These are phyloP conservation scores for Niebla homalea DNA, from an alignment of 495 filamentous ascomycete species.

Conservation along the genomic window DNA sequence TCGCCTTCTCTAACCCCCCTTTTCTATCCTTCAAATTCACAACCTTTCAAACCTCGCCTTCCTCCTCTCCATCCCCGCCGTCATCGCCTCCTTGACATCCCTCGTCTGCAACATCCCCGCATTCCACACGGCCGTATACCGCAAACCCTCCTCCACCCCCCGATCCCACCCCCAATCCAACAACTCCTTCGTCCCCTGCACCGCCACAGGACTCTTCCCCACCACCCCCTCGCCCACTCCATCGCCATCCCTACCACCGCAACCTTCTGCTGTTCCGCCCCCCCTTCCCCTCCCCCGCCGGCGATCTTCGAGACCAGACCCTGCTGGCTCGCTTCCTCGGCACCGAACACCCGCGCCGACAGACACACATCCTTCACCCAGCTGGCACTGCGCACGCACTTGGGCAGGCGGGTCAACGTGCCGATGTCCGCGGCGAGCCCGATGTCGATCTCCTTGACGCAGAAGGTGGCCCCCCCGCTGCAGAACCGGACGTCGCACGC, in stretches of 20 bases:
- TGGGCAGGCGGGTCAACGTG: constrained; percentile 73
- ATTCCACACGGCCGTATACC: constrained; percentile 84
- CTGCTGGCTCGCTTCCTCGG: constrained; percentile 65
- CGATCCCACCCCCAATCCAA: constrained; percentile 78
- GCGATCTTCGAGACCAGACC: constrained; percentile 72
- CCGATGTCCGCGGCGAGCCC: constrained; percentile 90
- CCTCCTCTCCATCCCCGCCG: constrained; percentile 64
- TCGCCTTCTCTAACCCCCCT: background rate
- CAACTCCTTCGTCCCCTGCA: constrained; percentile 86
- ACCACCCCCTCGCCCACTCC: constrained; percentile 56
- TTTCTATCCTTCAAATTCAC: constrained; percentile 22
- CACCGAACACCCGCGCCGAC: constrained; percentile 61
- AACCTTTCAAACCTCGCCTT: constrained; percentile 82
- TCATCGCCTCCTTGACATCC: constrained; percentile 61
- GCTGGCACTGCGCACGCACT: constrained; percentile 55
- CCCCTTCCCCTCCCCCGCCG: constrained; percentile 33
- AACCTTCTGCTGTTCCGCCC: background rate
- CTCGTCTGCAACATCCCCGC: constrained; percentile 63
- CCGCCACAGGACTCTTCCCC: constrained; percentile 77
- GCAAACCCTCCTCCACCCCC: constrained; percentile 61
- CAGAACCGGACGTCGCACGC: constrained; percentile 72
- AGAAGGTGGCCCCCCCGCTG: constrained; percentile 46
- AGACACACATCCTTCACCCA: constrained; percentile 92
- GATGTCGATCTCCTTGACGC: constrained; percentile 92
- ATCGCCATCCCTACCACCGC: constrained; percentile 47